phyloP scores from a whole-genome alignment of 1,139 yeast genomes.

The Hanseniaspora sp. region DNA sequence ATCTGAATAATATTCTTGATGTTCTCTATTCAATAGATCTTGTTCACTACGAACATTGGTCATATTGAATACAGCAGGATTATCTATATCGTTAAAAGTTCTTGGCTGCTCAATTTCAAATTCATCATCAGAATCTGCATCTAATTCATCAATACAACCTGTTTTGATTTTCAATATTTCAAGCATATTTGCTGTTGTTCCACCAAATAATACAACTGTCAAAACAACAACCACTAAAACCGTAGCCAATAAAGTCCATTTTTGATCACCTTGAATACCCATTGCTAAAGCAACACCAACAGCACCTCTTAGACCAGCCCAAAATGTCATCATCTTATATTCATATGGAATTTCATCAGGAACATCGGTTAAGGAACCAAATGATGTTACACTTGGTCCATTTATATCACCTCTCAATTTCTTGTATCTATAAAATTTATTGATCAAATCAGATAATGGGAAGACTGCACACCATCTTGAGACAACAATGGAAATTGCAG shows the following conservation, averaged over 20 bases:
- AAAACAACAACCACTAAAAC: slow-evolving; percentile 92
- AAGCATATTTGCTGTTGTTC: slow-evolving; percentile 96
- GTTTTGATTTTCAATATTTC: slow-evolving; percentile 87
- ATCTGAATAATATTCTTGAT: slow-evolving; percentile 24
- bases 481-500: slow-evolving; percentile 81
- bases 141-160: slow-evolving; percentile 69
- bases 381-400: slow-evolving; percentile 5
- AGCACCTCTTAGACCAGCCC: slow-evolving; percentile 99
- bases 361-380: slow-evolving; percentile 31
- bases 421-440: slow-evolving; percentile 61
- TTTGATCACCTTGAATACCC: slow-evolving; percentile 92
- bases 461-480: slow-evolving; percentile 97
- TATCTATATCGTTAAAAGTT: slow-evolving; percentile 18
- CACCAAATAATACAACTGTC: slow-evolving; percentile 93
- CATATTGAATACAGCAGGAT: slow-evolving; percentile 15
- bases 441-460: slow-evolving; percentile 77
- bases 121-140: slow-evolving; percentile 80
- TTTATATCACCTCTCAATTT: slow-evolving; percentile 22
- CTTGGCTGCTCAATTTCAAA: slow-evolving; percentile 81
- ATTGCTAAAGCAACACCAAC: slow-evolving; percentile 98
- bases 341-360: slow-evolving; percentile 90
- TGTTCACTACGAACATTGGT: slow-evolving; percentile 16
- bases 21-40: slow-evolving; percentile 17
- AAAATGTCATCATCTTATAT: slow-evolving; percentile 97
- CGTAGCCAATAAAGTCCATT: slow-evolving; percentile 80